Evolutionary conservation across 75 land plant species (phyloP).

Genomic region (Picea sitchensis): DNA sequence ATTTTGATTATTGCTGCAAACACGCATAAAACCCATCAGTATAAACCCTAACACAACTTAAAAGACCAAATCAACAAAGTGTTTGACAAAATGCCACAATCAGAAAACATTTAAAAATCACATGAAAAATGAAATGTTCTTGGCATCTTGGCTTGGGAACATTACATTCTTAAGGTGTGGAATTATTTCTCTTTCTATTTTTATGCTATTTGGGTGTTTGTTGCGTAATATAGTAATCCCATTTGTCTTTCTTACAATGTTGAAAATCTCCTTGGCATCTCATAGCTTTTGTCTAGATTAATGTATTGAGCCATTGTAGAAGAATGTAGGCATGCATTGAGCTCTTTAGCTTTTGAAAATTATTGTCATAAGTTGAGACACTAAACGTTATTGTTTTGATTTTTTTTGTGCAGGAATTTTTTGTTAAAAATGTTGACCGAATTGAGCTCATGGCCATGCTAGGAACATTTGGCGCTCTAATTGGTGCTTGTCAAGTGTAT

Average conservation of each 20-base stretch:
- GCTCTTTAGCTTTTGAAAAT: background rate
- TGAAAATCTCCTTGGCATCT: conserved; percentile 4
- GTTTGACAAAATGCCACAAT: too few species aligned
- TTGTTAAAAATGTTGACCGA: conserved; percentile 82
- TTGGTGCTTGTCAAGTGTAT: conserved; percentile 96
- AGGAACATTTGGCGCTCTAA: conserved; percentile 86
- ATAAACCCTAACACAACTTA: too few species aligned
- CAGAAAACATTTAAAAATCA: too few species aligned
- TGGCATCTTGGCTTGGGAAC: too few species aligned
- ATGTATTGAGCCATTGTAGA: background rate
- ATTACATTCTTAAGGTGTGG: too few species aligned
- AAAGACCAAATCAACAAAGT: too few species aligned
- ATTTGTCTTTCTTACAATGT: background rate
- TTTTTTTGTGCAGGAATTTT: conserved; percentile 63
- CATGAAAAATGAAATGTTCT: too few species aligned
- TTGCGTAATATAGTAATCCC: too few species aligned
- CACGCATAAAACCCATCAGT: too few species aligned
- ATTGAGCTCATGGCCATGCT: conserved; percentile 87
- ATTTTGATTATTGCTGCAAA: too few species aligned
- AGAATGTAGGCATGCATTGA: background rate
- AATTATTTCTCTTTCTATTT: too few species aligned
- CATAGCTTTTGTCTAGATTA: background rate
- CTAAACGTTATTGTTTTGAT: background rate
- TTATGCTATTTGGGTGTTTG: too few species aligned
- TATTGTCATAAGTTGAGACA: background rate